phyloP scores from a whole-genome alignment of 768 basidiomycete genomes.

The Chlorophyllum brunneum region DNA sequence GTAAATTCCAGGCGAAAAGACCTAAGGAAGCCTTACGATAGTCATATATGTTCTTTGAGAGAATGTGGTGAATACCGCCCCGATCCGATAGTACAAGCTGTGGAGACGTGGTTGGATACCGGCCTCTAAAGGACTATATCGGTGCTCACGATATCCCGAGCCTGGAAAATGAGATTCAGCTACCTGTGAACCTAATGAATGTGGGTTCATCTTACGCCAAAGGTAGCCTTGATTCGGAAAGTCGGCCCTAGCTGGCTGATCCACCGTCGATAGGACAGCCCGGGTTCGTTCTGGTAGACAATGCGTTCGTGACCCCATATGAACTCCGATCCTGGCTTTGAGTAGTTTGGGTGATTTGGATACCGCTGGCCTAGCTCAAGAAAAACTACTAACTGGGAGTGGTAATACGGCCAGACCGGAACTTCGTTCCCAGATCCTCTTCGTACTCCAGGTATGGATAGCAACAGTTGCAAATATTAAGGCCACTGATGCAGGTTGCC shows the following conservation, averaged over 20 bases:
- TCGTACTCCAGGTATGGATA: too few species aligned
- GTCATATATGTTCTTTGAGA: not conserved
- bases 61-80: not conserved
- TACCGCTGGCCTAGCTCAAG: too few species aligned
- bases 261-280: not conserved
- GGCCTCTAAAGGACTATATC: not conserved
- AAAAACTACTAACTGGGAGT: too few species aligned
- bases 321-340: too few species aligned
- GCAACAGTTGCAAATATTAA: too few species aligned
- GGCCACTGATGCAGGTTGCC: too few species aligned
- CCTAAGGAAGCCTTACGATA: not conserved
- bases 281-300: not conserved
- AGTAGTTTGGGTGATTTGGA: too few species aligned
- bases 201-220: too few species aligned
- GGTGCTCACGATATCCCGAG: not conserved
- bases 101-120: not conserved
- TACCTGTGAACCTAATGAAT: too few species aligned
- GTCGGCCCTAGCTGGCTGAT: not conserved
- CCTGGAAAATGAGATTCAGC: not conserved
- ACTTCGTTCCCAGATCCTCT: too few species aligned
- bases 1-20: not conserved
- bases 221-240: not conserved
- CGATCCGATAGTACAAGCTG: conserved; percentile 2
- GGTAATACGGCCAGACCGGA: too few species aligned
- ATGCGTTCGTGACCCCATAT: not conserved